Evolutionary conservation across 306 rosid genomes (phyloP).

Genomic region (Glycine soja): DNA sequence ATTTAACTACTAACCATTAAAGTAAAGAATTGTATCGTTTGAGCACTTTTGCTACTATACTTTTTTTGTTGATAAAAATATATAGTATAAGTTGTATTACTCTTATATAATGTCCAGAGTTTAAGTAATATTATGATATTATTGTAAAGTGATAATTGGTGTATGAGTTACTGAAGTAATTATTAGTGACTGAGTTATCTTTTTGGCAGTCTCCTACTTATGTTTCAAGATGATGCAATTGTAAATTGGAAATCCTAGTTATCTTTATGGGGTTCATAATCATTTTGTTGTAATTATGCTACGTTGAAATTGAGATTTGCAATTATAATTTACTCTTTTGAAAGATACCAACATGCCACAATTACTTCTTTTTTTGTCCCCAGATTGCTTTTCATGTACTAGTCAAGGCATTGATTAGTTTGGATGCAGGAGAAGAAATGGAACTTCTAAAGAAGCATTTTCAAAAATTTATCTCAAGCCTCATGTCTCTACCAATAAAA

Average conservation of each 20-base stretch:
- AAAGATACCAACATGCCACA: constrained; percentile 46
- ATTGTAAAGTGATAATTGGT: too few species aligned
- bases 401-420: constrained; percentile 82
- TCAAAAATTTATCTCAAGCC: constrained; percentile 89
- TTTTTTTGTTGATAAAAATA: too few species aligned
- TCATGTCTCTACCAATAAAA: constrained; percentile 88
- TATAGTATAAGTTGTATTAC: neutral
- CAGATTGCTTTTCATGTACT: constrained; percentile 95
- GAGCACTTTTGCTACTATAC: neutral
- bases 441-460: constrained; percentile 77
- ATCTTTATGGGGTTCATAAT: constrained; percentile 56
- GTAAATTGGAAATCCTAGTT: constrained; percentile 49
- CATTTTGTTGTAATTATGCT: constrained; percentile 58
- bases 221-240: constrained; percentile 53
- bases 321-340: constrained; percentile 41
- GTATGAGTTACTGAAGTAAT: constrained; percentile 47
- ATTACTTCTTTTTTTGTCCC: constrained; percentile 48
- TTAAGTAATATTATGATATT: neutral
- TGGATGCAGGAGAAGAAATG: constrained; percentile 85
- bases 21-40: neutral
- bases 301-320: too few species aligned
- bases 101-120: neutral
- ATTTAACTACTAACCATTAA: neutral
- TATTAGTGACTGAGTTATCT: constrained; percentile 45
- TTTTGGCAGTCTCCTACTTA: constrained; percentile 41